Percentiles rank a stretch among this genome's conserved stretches.
Evolutionary conservation across 2,329 filamentous ascomycete genomes (phyloP).

Genomic region (Myriangium duriaei): DNA sequence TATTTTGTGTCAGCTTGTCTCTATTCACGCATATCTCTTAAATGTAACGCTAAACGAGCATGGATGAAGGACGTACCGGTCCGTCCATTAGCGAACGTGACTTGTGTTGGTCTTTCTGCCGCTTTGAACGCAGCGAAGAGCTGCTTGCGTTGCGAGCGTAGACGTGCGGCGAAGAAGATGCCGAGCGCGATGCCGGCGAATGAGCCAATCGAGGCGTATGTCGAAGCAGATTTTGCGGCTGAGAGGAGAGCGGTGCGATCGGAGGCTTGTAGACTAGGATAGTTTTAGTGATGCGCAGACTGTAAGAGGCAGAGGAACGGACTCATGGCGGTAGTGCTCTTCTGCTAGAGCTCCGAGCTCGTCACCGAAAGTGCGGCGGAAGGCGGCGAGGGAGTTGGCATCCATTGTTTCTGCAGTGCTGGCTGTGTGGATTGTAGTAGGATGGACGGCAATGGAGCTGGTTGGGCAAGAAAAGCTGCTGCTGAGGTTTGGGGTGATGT

Average conservation of each 20-base stretch:
- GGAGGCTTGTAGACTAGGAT: constrained; percentile 34
- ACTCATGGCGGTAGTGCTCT: constrained; percentile 46
- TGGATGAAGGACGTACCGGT: too few species aligned
- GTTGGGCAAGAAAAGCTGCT: neutral
- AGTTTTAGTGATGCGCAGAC: constrained; percentile 2
- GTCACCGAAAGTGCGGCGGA: constrained; percentile 34
- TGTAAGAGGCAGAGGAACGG: constrained; percentile 9
- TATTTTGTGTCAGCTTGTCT: neutral
- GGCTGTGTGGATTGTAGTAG: neutral
- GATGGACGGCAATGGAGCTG: neutral
- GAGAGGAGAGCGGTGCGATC: constrained; percentile 47
- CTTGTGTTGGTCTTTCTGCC: constrained; percentile 47
- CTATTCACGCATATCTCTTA: too few species aligned
- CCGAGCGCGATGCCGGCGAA: constrained; percentile 48
- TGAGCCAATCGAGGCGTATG: constrained; percentile 46
- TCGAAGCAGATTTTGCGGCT: constrained; percentile 43
- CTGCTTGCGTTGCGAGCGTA: constrained; percentile 42
- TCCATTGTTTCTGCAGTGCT: constrained; percentile 20
- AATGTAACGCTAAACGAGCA: too few species aligned
- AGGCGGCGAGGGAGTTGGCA: constrained; percentile 34
- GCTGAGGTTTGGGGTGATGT: neutral
- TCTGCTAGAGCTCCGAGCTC: constrained; percentile 45
- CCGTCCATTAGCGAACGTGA: constrained; percentile 50
- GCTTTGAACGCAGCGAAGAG: constrained; percentile 51
- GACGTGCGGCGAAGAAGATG: constrained; percentile 42